phyloP scores from a whole-genome alignment of 176 grass and related monocot genomes.

The Aegilops sharonensis region DNA sequence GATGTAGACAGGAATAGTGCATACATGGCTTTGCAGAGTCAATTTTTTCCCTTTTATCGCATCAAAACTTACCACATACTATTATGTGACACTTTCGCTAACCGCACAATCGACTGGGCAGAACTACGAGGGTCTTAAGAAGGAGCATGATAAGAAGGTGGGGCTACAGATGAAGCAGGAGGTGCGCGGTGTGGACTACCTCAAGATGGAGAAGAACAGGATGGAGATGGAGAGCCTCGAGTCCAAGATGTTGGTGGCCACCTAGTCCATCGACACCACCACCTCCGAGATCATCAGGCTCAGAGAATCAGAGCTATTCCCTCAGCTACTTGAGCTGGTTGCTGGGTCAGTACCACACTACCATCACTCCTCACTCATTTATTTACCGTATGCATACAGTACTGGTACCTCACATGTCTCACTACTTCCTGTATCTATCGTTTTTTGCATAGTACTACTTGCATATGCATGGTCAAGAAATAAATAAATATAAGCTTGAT shows the following conservation, averaged over 20 bases:
- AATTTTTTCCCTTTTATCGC: background rate
- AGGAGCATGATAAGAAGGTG: conserved; percentile 88
- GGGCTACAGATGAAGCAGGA: conserved; percentile 80
- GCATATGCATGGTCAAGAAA: background rate
- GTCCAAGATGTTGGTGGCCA: conserved; percentile 90
- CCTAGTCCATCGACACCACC: conserved; percentile 93
- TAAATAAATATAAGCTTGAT: conserved; percentile 1
- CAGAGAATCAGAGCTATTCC: conserved; percentile 88
- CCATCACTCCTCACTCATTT: conserved; percentile 18
- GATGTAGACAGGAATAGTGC: background rate
- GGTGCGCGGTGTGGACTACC: conserved; percentile 74
- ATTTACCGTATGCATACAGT: conserved; percentile 12
- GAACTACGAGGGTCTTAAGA: conserved; percentile 77
- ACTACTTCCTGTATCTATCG: conserved; percentile 16
- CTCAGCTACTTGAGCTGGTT: conserved; percentile 90
- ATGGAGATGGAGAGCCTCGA: conserved; percentile 96
- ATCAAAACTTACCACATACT: background rate
- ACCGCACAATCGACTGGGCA: conserved; percentile 12
- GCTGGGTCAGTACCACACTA: conserved; percentile 61
- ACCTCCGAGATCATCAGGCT: conserved; percentile 91
- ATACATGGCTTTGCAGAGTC: background rate
- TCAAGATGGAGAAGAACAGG: conserved; percentile 97
- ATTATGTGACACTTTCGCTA: background rate
- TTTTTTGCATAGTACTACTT: conserved; percentile 24
- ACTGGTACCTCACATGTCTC: conserved; percentile 39